Percentiles rank a stretch among this genome's conserved stretches.
Conservation (phyloP, 2,329 filamentous ascomycete species). For the Nannizziopsis barbatae region DNA sequence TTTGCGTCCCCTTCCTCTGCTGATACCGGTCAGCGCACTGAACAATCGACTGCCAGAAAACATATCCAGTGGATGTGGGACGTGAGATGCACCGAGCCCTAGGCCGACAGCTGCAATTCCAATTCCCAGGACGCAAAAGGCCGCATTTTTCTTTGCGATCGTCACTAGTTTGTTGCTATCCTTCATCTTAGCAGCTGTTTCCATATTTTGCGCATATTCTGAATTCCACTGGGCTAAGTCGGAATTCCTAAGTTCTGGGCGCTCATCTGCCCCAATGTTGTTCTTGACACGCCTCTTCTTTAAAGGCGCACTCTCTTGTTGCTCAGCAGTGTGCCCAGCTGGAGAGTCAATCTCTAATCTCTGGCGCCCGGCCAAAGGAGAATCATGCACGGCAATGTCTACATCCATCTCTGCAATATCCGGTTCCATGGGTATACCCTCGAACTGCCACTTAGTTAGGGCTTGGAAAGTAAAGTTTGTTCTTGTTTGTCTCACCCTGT, state of each 20-base stretch:
- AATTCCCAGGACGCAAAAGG: constrained; percentile 47
- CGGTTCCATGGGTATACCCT: constrained; percentile 1
- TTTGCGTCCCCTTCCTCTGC: constrained; percentile 21
- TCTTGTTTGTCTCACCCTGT: constrained; percentile 25
- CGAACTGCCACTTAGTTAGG: constrained; percentile 1
- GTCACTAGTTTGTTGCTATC: constrained; percentile 30
- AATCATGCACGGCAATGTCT: background rate
- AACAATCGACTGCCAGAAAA: constrained; percentile 50
- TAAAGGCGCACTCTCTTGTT: constrained; percentile 13
- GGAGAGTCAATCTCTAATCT: background rate
- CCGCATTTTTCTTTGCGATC: constrained; percentile 52
- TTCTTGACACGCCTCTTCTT: constrained; percentile 21
- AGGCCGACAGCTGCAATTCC: constrained; percentile 47
- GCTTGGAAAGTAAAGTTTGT: background rate
- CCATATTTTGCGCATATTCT: constrained; percentile 53
- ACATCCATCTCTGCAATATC: constrained; percentile 1
- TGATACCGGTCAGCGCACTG: constrained; percentile 35
- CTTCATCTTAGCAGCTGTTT: constrained; percentile 36
- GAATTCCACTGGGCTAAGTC: constrained; percentile 48
- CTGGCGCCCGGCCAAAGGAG: background rate
- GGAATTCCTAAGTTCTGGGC: constrained; percentile 44
- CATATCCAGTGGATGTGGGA: constrained; percentile 43
- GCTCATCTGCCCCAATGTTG: constrained; percentile 38
- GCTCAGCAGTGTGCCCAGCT: background rate
- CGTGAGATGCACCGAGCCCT: constrained; percentile 33